A percentile compares a stretch with the other conserved stretches of the same genome.
These are phyloP conservation scores for Ogataea naganishii DNA, from an alignment of 805 yeast species.

Conservation along the genomic window DNA sequence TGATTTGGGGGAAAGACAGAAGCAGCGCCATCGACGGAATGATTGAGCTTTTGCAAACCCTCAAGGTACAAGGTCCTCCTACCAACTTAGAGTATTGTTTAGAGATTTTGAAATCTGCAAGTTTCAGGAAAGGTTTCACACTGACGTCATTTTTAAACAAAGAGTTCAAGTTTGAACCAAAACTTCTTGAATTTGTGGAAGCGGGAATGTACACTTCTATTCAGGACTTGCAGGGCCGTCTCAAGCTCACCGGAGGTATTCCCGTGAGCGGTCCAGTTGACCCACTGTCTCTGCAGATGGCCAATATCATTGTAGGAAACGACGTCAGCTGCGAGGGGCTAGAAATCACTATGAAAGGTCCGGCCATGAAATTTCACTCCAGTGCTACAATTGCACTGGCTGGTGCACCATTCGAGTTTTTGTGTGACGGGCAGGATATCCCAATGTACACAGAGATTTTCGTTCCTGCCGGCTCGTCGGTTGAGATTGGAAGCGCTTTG, in stretches of 20 bases:
- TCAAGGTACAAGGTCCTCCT: conserved; percentile 18
- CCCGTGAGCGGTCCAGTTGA: conserved; percentile 21
- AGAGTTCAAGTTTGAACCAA: conserved; percentile 12
- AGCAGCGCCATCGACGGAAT: conserved; percentile 11
- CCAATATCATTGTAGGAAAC: conserved; percentile 19
- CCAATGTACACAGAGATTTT: conserved; percentile 16
- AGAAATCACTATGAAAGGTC: conserved; percentile 20
- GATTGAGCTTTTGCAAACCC: conserved; percentile 11
- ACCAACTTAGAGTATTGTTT: conserved; percentile 18
- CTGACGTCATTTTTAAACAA: conserved; percentile 13
- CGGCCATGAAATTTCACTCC: conserved; percentile 16
- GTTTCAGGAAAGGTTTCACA: conserved; percentile 11
- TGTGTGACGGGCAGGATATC: conserved; percentile 6
- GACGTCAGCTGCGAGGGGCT: conserved; percentile 11
- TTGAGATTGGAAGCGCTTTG: conserved; percentile 16
- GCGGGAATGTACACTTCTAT: conserved; percentile 46
- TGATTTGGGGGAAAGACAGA: conserved; percentile 18
- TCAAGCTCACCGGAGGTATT: conserved; percentile 17
- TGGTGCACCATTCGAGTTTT: conserved; percentile 16
- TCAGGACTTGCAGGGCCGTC: conserved; percentile 34
- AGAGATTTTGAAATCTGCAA: conserved; percentile 10
- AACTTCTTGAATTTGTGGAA: conserved; percentile 17
- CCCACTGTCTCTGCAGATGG: conserved; percentile 15
- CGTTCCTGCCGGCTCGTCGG: conserved; percentile 13
- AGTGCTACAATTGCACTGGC: conserved; percentile 15